phyloP scores from a whole-genome alignment of 2,329 filamentous ascomycete species.

The Microcyclospora tardicrescens region DNA sequence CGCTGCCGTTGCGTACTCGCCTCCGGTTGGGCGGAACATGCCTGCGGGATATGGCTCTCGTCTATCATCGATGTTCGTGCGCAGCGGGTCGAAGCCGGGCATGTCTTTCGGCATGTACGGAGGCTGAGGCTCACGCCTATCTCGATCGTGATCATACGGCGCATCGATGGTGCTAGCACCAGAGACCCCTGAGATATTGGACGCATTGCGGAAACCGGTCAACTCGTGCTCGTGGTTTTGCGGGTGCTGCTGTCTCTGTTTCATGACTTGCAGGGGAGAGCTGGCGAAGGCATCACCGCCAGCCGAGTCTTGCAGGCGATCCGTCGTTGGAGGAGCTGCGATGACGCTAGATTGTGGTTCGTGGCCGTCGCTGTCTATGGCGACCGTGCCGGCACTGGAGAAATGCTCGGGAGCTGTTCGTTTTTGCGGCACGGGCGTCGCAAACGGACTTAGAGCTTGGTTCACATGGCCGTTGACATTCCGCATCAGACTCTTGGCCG shows the following conservation, averaged over 20 bases:
- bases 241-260: slow-evolving; percentile 10
- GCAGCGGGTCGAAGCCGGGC: background rate
- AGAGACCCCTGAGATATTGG: slow-evolving; percentile 29
- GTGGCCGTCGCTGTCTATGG: slow-evolving; percentile 12
- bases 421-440: slow-evolving; percentile 19
- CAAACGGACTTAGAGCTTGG: slow-evolving; percentile 14
- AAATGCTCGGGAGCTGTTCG: slow-evolving; percentile 10
- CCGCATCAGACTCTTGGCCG: slow-evolving; percentile 14
- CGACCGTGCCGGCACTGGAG: slow-evolving; percentile 15
- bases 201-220: slow-evolving; percentile 23
- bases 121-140: slow-evolving; percentile 2
- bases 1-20: too few relatives aligned
- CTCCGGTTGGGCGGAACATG: too few relatives aligned
- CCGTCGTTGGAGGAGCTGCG: slow-evolving; percentile 17
- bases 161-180: slow-evolving; percentile 26
- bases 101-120: background rate
- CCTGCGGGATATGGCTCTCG: too few relatives aligned
- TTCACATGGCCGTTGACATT: slow-evolving; percentile 11
- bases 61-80: too few relatives aligned
- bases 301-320: slow-evolving; percentile 7
- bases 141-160: slow-evolving; percentile 11
- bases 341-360: slow-evolving; percentile 21
- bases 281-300: background rate
- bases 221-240: slow-evolving; percentile 10
- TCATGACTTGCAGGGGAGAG: slow-evolving; percentile 17